Conservation (phyloP, 2,329 filamentous ascomycete species). For the Fusarium kyushuense region DNA sequence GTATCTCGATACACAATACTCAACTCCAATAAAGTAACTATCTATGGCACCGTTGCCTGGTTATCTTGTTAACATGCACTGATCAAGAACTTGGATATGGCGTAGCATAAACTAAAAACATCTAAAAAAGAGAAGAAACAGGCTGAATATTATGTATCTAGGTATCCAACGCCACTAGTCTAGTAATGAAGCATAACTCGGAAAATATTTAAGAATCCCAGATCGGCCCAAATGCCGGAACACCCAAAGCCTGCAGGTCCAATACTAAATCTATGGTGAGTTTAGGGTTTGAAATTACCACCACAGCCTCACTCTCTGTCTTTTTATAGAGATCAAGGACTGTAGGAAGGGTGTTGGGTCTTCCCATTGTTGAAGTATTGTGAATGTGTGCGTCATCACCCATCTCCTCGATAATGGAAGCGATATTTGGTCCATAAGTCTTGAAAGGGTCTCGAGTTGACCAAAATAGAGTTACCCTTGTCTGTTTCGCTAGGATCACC, state of each 20-base stretch:
- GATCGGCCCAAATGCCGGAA: conserved; percentile 76
- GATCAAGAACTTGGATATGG: not conserved
- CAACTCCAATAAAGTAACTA: fast-evolving
- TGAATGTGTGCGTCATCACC: conserved; percentile 72
- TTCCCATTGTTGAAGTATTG: conserved; percentile 68
- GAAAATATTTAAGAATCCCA: conserved; percentile 62
- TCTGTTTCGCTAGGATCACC: conserved; percentile 60
- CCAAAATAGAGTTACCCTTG: conserved; percentile 71
- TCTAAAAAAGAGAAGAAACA: not conserved
- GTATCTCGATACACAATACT: fast-evolving
- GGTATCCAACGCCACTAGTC: not conserved
- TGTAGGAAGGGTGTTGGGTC: conserved; percentile 62
- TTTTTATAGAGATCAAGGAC: conserved; percentile 63
- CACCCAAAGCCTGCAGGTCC: conserved; percentile 70
- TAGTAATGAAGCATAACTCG: not conserved
- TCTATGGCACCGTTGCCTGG: fast-evolving
- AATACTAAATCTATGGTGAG: conserved; percentile 74
- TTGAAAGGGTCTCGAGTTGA: conserved; percentile 65
- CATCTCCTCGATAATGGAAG: conserved; percentile 63
- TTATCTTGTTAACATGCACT: not conserved
- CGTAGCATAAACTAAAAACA: not conserved
- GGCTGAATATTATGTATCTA: not conserved
- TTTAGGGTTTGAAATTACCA: conserved; percentile 74
- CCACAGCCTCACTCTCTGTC: conserved; percentile 72
- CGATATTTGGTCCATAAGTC: conserved; percentile 69